These are phyloP conservation scores for Exophiala lecanii-corni DNA, from an alignment of 2,329 filamentous ascomycete genomes.

Conservation along the genomic window DNA sequence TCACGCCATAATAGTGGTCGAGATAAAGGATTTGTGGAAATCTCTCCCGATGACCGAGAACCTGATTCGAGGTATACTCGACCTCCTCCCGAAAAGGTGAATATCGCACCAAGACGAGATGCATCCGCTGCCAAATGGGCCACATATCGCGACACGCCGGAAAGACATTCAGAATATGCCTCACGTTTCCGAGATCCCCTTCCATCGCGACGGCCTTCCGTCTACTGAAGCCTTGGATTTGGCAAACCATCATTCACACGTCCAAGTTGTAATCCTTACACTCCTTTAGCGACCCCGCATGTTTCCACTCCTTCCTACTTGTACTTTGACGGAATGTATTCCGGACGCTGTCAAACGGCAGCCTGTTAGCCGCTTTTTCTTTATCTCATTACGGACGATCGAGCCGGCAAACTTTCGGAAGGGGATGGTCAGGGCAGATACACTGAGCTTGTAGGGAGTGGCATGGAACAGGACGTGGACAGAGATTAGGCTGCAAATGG, in stretches of 20 bases:
- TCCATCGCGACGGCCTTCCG: slow-evolving; percentile 16
- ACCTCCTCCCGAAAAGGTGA: slow-evolving; percentile 15
- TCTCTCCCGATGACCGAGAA: slow-evolving; percentile 20
- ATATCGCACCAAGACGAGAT: slow-evolving; percentile 16
- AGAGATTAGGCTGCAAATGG: too few species aligned
- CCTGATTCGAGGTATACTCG: slow-evolving; percentile 10
- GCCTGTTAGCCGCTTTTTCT: neutral
- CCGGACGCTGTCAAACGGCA: neutral
- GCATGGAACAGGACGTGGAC: too few species aligned
- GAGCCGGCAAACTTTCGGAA: too few species aligned
- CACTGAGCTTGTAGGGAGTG: too few species aligned
- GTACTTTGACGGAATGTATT: neutral
- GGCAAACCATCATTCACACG: neutral
- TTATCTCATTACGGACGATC: neutral
- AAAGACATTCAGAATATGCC: slow-evolving; percentile 11
- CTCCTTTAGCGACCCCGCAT: slow-evolving; percentile 1
- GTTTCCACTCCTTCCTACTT: neutral
- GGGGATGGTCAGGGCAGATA: too few species aligned
- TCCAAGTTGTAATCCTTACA: neutral
- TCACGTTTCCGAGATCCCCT: slow-evolving; percentile 15
- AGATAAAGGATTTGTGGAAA: slow-evolving; percentile 17
- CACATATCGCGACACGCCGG: slow-evolving; percentile 5
- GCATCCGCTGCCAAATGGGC: slow-evolving; percentile 14
- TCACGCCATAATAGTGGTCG: slow-evolving; percentile 21
- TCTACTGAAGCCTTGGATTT: neutral